Base-by-base conservation (phyloP, 768 basidiomycete genomes). In the Tricholoma hemisulphureum region DNA sequence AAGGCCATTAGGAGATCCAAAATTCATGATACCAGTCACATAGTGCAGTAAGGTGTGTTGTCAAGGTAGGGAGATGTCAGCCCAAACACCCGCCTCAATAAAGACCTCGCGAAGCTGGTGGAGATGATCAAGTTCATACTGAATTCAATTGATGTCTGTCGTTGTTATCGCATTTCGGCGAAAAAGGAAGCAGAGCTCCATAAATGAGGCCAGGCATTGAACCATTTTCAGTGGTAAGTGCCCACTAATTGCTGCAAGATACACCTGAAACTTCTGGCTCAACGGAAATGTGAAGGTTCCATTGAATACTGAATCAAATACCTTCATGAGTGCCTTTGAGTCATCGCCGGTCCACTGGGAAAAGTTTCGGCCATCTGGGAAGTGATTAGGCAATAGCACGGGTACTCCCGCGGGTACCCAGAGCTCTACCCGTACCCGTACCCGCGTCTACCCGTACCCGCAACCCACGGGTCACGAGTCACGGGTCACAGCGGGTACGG, bases 251-350 rank as follows among this genome's bases (percentile, higher is more conserved):
- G 69, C 69, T 0, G 61, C 48, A 21, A 73, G 57, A 39, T 67
- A 73, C 13, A 71, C 67, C 67, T 66, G 24, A 16, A 48, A n/a
- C n/a, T n/a, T n/a, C n/a, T n/a, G n/a, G 16, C n/a, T 41, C 23
- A 16, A 39, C 24, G 34, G 11, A 20, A 20, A 16, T 35, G 10
- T n/a, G n/a, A n/a, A 35, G 34, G 7, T 16, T 11, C 7, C 4
- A 32, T 58, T 21, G 55, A 11, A 3, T 2, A 26, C 4, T 4
- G 7, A 43, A 7, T 1, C 11, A 57, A 39, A 0, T 39, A 72
- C 71, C 66, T 73, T 74, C 69, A 74, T 74, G 0, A 75, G 49
- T 0, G 63, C 69, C 26, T 73, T 73, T 0, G 67, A 73, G 18
- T 74, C 65, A 16, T 73, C 53, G 10, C 72, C 64, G 0, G 71